Conservation (phyloP, 495 filamentous ascomycete genomes). For the Neurospora sp. region DNA sequence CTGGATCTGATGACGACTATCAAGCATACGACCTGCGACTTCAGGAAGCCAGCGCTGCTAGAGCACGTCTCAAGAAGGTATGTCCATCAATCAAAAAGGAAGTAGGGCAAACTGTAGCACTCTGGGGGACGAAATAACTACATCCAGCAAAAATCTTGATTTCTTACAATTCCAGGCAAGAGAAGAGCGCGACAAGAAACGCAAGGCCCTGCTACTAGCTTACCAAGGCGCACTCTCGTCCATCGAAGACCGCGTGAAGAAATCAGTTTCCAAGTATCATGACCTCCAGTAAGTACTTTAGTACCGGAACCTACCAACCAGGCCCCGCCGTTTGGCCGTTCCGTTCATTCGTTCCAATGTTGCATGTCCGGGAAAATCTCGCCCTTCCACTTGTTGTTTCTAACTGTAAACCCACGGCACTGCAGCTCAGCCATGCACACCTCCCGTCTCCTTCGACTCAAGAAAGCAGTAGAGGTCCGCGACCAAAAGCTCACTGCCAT, state of each 20-base stretch:
- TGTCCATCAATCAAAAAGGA: not conserved
- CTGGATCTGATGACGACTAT: constrained; percentile 12
- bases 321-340: not conserved
- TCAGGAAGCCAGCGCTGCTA: constrained; percentile 11
- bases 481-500: constrained; percentile 12
- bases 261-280: constrained; percentile 11
- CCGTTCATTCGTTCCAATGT: not conserved
- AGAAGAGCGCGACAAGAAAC: constrained; percentile 16
- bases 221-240: constrained; percentile 5
- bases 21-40: constrained; percentile 10
- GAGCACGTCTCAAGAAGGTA: constrained; percentile 13
- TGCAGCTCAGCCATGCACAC: constrained; percentile 2
- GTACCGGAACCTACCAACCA: not conserved
- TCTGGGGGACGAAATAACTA: not conserved
- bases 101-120: not conserved
- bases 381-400: not conserved
- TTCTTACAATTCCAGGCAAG: constrained; percentile 5
- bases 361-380: not conserved
- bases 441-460: constrained; percentile 6
- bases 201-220: constrained; percentile 9
- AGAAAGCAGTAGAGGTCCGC: constrained; percentile 14
- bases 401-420: not conserved
- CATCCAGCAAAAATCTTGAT: not conserved
- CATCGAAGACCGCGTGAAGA: constrained; percentile 10
- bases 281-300: constrained; percentile 9